A percentile compares a stretch with the other conserved stretches of the same genome.
Conservation (phyloP, 345 rosid species). For the Pugionium cornutum region DNA sequence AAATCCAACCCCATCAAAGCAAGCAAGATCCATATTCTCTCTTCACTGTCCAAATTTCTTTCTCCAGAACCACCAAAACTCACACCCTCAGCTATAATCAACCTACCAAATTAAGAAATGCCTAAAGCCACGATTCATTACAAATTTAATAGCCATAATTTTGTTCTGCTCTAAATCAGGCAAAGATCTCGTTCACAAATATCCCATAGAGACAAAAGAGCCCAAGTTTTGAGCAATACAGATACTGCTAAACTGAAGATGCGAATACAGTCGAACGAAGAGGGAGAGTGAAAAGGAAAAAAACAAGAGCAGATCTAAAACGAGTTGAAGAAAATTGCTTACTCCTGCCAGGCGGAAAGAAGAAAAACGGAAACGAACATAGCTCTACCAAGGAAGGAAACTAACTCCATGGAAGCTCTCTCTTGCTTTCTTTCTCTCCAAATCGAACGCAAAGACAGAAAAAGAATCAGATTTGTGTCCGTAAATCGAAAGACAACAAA, state of each 20-base stretch:
- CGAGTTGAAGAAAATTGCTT: constrained; percentile 23
- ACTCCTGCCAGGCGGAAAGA: constrained; percentile 79
- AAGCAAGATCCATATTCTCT: constrained; percentile 26
- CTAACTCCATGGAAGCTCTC: constrained; percentile 38
- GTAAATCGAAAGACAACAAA: constrained; percentile 15
- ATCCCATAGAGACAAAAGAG: not conserved
- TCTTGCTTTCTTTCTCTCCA: not conserved
- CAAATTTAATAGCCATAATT: constrained; percentile 1
- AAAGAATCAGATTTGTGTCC: constrained; percentile 23
- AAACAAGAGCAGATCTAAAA: constrained; percentile 38
- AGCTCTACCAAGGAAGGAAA: constrained; percentile 63
- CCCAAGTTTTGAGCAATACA: constrained; percentile 6
- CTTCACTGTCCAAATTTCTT: not conserved
- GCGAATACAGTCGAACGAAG: not conserved
- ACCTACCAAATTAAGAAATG: not conserved
- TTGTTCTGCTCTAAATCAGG: not conserved
- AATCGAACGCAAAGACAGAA: not conserved
- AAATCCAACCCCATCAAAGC: constrained; percentile 12
- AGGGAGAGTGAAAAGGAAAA: no score
- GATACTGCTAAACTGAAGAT: constrained; percentile 15
- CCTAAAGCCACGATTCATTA: constrained; percentile 10
- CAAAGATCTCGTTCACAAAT: not conserved
- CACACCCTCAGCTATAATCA: not conserved
- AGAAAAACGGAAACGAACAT: constrained; percentile 69
- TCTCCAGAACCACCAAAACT: no score